Evolutionary conservation across 768 basidiomycete species (phyloP), one percentile per base, ranked within the genome.

Genomic region (Flagelloscypha sp.): DNA sequence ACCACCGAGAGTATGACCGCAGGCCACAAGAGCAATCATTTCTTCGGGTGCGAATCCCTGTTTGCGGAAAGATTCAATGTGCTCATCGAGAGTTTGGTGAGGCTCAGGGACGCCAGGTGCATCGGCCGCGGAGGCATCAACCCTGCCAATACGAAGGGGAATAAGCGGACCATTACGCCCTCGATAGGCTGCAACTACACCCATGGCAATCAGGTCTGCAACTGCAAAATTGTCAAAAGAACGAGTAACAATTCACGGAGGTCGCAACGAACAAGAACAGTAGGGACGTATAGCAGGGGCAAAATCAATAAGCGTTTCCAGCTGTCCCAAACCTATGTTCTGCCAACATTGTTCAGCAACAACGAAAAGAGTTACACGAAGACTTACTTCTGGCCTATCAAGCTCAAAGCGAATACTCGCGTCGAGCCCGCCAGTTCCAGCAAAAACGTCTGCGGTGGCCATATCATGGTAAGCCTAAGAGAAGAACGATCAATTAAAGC

Each of bases 401-500:
- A 66, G 56, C 47, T 74, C 72, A 36, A 68, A 71, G 15, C 55
- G 62, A 38, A 74, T 59, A 6, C 67, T 70, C 15, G 64, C 66
- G 39, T 74, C 72, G 35, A 74, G 28, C 12, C 72, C 70, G 13
- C 70, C 72, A 1, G 58, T 60, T 7, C 68, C 68, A 46, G 60
- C 57, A n/a, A 59, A 53, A 19, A 54, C 52, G 43, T 72, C 61
- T 33, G 66, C 57, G 6, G 70, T 67, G 13, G 69, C 59, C 56
- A 65, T 62, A 48, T 74, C 70, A 45, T 74, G 70, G 43, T 68
- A 72, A 22, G 68, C 63, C 66, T 70, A 27, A n/a, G n/a, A n/a
- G 20, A 19, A n/a, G n/a, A n/a, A 23, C 13, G 33, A 38, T 45
- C 12, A 33, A 24, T 18, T 33, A 7, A n/a, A 32, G 37, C 10